These are phyloP conservation scores for Inga laurina DNA, from an alignment of 306 rosid genomes.

Conservation along the genomic window DNA sequence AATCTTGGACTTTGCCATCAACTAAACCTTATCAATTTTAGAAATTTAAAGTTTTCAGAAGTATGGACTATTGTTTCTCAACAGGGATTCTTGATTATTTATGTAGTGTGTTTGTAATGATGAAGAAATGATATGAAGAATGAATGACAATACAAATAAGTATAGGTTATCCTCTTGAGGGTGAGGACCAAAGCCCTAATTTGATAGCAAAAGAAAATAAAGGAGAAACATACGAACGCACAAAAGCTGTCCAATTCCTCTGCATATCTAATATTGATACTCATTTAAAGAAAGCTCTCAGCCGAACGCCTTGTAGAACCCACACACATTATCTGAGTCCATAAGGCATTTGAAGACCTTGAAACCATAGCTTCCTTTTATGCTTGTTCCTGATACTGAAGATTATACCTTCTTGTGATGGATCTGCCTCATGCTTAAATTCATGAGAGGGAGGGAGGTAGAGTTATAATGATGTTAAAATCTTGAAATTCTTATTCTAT, in stretches of 20 bases:
- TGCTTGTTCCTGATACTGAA: slow-evolving; percentile 6
- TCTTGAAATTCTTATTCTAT: slow-evolving; percentile 19
- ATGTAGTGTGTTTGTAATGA: neutral
- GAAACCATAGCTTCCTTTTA: neutral
- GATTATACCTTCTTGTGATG: neutral
- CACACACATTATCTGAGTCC: neutral
- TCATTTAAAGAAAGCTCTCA: neutral
- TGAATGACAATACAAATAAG: neutral
- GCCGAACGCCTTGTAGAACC: neutral
- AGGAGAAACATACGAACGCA: neutral
- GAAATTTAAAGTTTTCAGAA: too few species aligned
- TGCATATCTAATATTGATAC: neutral
- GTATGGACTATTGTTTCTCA: too few species aligned
- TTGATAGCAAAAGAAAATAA: neutral
- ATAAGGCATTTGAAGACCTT: neutral
- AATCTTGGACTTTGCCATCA: neutral
- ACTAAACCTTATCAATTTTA: neutral
- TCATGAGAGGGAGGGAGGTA: neutral
- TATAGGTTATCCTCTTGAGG: neutral
- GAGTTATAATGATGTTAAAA: neutral
- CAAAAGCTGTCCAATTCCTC: neutral
- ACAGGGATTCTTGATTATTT: too few species aligned
- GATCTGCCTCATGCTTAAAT: slow-evolving; percentile 13
- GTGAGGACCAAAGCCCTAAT: neutral
- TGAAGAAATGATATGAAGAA: neutral